Evolutionary conservation across 768 basidiomycete species (phyloP).

Genomic region (Boletus sp.): DNA sequence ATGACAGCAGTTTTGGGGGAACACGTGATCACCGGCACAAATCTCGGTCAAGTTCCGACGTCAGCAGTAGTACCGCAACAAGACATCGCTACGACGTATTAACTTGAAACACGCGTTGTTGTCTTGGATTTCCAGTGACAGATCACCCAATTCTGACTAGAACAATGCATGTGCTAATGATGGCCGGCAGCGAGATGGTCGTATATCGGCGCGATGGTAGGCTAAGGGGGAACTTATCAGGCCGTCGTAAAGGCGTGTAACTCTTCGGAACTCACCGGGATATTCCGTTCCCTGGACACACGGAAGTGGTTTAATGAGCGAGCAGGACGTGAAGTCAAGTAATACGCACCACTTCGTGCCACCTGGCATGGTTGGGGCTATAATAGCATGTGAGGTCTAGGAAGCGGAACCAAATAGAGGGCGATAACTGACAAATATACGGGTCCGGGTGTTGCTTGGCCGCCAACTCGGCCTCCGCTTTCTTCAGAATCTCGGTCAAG

Average conservation of each 20-base stretch:
- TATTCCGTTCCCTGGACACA: conserved; percentile 70
- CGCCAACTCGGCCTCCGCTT: conserved; percentile 75
- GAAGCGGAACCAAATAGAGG: background rate
- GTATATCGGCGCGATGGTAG: conserved; percentile 59
- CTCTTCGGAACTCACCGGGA: conserved; percentile 54
- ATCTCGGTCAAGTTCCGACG: background rate
- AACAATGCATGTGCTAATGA: conserved; percentile 20
- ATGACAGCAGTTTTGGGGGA: conserved; percentile 15
- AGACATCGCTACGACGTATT: no score
- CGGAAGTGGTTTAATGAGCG: background rate
- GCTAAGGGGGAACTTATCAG: conserved; percentile 38
- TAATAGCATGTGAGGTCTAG: conserved; percentile 2
- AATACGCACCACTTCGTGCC: conserved; percentile 91
- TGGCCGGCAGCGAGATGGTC: conserved; percentile 50
- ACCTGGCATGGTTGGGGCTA: conserved; percentile 80
- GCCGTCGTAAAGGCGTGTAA: background rate
- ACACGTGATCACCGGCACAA: conserved; percentile 17
- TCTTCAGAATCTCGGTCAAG: conserved; percentile 70
- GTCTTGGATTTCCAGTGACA: background rate
- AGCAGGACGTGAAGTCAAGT: background rate
- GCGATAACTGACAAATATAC: conserved; percentile 73
- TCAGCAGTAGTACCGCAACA: no score
- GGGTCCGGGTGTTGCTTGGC: conserved; percentile 83
- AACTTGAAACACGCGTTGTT: no score
- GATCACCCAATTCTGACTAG: background rate